A percentile compares a stretch with the other conserved stretches of the same genome.
phyloP scores from a whole-genome alignment of 441 rosid genomes.

The Francoa sonchifolia region DNA sequence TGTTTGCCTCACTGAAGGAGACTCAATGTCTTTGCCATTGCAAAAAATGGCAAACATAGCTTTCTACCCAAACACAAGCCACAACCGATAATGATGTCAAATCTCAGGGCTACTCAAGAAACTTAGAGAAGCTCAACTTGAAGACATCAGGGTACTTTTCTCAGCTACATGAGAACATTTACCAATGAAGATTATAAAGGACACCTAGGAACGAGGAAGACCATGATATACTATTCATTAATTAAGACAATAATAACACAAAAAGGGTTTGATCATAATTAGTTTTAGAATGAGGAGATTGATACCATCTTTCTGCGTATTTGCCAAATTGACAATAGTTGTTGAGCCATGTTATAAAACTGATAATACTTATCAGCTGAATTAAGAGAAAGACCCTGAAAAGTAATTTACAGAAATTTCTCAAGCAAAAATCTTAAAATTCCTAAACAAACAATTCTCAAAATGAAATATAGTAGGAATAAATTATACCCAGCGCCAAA shows the following conservation, averaged over 20 bases:
- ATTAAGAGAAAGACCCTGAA: slow-evolving; percentile 88
- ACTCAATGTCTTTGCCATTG: too few species aligned
- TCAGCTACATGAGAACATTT: too few species aligned
- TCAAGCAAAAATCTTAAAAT: slow-evolving; percentile 5
- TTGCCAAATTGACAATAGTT: slow-evolving; percentile 61
- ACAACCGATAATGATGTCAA: too few species aligned
- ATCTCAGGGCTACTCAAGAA: too few species aligned
- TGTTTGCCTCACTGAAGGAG: too few species aligned
- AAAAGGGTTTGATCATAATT: background rate
- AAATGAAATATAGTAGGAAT: slow-evolving; percentile 20
- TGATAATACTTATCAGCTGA: slow-evolving; percentile 82
- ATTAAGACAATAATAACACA: background rate
- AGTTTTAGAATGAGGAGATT: slow-evolving; percentile 3
- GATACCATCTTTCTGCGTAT: slow-evolving; percentile 67
- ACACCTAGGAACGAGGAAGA: background rate
- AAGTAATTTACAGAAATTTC: slow-evolving; percentile 9
- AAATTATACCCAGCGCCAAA: slow-evolving; percentile 89
- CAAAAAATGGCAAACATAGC: too few species aligned
- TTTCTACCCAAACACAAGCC: too few species aligned
- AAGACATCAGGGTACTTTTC: too few species aligned
- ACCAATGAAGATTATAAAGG: too few species aligned
- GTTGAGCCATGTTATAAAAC: slow-evolving; percentile 81
- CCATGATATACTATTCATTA: background rate
- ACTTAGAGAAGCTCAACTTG: too few species aligned
- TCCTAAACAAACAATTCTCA: slow-evolving; percentile 6